Base-by-base conservation (phyloP, 2,329 filamentous ascomycete species). In the Cordyceps javanica region DNA sequence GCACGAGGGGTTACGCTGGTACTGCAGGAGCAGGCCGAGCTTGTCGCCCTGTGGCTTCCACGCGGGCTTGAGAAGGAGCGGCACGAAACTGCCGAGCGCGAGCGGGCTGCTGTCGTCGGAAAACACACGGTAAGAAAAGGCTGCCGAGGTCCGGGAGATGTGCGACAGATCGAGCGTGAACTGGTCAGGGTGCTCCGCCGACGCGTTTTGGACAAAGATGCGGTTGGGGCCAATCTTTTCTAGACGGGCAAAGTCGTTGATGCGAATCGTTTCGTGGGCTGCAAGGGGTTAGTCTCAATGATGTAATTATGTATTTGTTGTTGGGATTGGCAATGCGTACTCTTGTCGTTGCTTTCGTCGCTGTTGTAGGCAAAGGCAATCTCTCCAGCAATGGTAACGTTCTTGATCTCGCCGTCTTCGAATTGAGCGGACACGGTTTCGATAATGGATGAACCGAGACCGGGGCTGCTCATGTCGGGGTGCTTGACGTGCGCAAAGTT, bases 151-250 rank as follows among this genome's bases (percentile, higher is more conserved):
- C 65, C 87, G 85, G 64, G 85, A 79, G 60, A 97, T 82, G 68
- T 87, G 85, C 14, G 85, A 79, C 7, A 94, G 74, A 61, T 92
- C 83, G 32, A 99, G 76, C 0, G 77, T 82, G 73, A 95, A 99
- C 67, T 93, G 87, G 59, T 95, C 92, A 3, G 88, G 81, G 59
- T 82, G 85, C 10, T 87, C 83, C 1, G 78, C 68, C 1, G 76
- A 73, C 5, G 82, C 77, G 63, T 91, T 88, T 32, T 86, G 84
- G 53, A 97, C 86, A 72, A 97, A 96, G 58, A 91, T 89, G 44
- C 91, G 90, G 70, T 99, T 99, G 1, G 92, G 91, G 0, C 91
- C 92, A 58, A 99, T 92, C 66, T 90, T 91, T 66, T 97, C 94
- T 6, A 99, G 81, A n/a, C 82, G 81, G 10, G 86, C 75, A 69